Evolutionary conservation across 495 filamentous ascomycete genomes (phyloP).

Genomic region (Aspergillus carlsbadensis): DNA sequence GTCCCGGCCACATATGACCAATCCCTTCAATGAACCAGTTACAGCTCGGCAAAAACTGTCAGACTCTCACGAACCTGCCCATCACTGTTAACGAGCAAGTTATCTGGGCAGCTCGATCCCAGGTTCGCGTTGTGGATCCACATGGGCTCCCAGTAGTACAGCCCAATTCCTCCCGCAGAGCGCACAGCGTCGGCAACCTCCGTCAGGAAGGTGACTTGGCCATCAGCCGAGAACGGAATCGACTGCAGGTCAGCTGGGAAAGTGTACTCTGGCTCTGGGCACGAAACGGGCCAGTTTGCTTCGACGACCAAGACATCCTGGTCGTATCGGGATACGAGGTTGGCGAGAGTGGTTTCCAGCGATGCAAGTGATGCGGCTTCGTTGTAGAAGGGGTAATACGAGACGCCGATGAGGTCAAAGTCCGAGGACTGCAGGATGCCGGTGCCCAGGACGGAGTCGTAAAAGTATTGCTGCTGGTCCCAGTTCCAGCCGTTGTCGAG

Average conservation of each 20-base stretch:
- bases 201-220: conserved; percentile 58
- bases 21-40: too few species aligned
- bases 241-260: conserved; percentile 57
- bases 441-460: conserved; percentile 53
- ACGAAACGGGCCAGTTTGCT: conserved; percentile 65
- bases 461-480: conserved; percentile 62
- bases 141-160: neutral
- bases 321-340: conserved; percentile 56
- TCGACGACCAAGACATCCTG: conserved; percentile 66
- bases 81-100: neutral
- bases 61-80: neutral
- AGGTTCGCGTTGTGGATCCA: neutral
- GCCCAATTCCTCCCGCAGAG: conserved; percentile 44
- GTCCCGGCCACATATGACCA: too few species aligned
- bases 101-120: neutral
- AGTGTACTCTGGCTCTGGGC: conserved; percentile 49
- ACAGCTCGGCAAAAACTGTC: neutral
- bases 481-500: conserved; percentile 71
- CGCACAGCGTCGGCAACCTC: conserved; percentile 54
- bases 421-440: conserved; percentile 52
- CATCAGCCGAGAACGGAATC: conserved; percentile 60
- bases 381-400: conserved; percentile 69
- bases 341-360: conserved; percentile 54
- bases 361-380: conserved; percentile 51
- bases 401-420: conserved; percentile 69